Evolutionary conservation across 345 rosid genomes (phyloP), one percentile per base, ranked within the genome.

Genomic region (Mercurialis annua): DNA sequence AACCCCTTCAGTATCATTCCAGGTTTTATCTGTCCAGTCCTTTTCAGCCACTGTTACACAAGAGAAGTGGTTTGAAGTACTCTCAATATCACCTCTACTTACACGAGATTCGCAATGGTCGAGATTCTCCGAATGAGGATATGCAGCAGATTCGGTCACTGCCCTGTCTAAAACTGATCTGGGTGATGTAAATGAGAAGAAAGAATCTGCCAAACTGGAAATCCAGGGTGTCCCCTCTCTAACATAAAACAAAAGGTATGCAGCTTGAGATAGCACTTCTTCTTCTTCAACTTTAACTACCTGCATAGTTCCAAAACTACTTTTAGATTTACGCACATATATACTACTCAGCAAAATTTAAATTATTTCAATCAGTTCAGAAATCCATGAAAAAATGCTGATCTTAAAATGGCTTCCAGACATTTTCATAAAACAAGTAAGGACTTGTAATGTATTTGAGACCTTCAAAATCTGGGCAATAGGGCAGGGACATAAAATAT

Each of bases 181-280:
- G 33, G 96, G 97, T 17, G 97, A 94, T 40, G 80, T 66, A 64
- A 69, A 80, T 38, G 64, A 56, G 24, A 66, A 56, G 53, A 54
- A 68, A 23, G 69, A 54, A 64, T 72, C 74, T 46, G 77, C 75
- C 59, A 77, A 76, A 69, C 69, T 81, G 47, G 87, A 82, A 79
- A 88, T 82, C 99, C 93, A 95, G 10, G 89, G 88, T 21, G 80
- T 81, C 31, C 67, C 89, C 71, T 83, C 84, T 78, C 81, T 84
- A 15, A 85, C 89, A 77, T 95, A 95, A 64, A 92, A 88, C 58
- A 95, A 80, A 63, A 92, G 83, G 70, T 95, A 95, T 33, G 99
- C 87, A 58, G 84, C 83, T 62, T 81, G 79, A 73, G 88, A 83
- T 36, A 92, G 74, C 64, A 88, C 97, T 60, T n/a, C 36, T 10